Evolutionary conservation across 2,329 filamentous ascomycete genomes (phyloP).

Genomic region (Thielaviopsis ethacetica): DNA sequence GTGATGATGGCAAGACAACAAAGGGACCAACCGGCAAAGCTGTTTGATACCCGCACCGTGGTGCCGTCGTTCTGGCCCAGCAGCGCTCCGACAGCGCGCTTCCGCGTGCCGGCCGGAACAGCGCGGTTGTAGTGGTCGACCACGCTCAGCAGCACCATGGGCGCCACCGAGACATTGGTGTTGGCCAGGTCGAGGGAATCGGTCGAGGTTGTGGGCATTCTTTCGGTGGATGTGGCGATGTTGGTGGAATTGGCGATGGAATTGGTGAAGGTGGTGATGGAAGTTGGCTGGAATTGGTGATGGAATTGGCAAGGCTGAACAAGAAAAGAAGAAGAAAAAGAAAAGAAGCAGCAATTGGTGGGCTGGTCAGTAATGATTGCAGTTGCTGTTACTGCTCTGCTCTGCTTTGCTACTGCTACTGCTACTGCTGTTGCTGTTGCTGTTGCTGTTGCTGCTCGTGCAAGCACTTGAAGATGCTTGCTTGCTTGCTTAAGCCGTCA

Average conservation of each 20-base stretch:
- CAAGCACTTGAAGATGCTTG: no score
- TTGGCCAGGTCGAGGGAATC: constrained; percentile 91
- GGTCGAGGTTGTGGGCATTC: constrained; percentile 90
- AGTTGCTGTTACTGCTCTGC: no score
- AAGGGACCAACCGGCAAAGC: constrained; percentile 63
- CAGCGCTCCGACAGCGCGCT: constrained; percentile 84
- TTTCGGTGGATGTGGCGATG: constrained; percentile 19
- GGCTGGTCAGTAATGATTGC: no score
- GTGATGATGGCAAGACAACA: no score
- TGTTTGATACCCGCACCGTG: constrained; percentile 94
- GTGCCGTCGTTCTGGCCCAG: constrained; percentile 93
- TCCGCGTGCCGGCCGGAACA: constrained; percentile 67
- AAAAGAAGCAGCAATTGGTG: background rate
- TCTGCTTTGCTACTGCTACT: no score
- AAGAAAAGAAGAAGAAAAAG: background rate
- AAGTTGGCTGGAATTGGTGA: no score
- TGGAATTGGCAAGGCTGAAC: no score
- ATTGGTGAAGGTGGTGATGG: no score
- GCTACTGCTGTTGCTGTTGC: no score
- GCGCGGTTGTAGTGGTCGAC: constrained; percentile 97
- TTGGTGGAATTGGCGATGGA: background rate
- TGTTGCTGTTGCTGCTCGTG: no score
- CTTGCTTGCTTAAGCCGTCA: no score
- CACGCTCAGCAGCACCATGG: constrained; percentile 89
- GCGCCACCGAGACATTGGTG: constrained; percentile 90